Evolutionary conservation across 2,329 filamentous ascomycete species (phyloP), one percentile per base, ranked within the genome.

Genomic region (Exophiala xenobiotica): DNA sequence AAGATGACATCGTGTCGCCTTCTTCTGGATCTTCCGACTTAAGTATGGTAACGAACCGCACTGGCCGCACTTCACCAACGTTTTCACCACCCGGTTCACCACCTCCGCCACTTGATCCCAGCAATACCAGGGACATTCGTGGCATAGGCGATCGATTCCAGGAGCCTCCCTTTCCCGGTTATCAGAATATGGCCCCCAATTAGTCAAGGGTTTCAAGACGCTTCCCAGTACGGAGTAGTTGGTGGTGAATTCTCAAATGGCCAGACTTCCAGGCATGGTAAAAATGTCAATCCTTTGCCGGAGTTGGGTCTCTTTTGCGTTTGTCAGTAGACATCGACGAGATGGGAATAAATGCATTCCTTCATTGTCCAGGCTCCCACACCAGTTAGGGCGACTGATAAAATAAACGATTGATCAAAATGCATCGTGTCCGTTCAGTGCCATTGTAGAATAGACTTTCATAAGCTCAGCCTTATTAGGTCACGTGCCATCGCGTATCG

Each of bases 401-500:
- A 27, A 12, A 27, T 12, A 27, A 12, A 27, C 12, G 12, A 27
- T 27, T 27, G 26, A 27, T n/a, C n/a, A n/a, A n/a, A n/a, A n/a
- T n/a, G n/a, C n/a, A n/a, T n/a, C n/a, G n/a, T n/a, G n/a, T n/a
- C n/a, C n/a, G n/a, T n/a, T n/a, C n/a, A n/a, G n/a, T n/a, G n/a
- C n/a, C n/a, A n/a, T n/a, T n/a, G n/a, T n/a, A n/a, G n/a, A n/a
- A n/a, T n/a, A n/a, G n/a, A n/a, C n/a, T n/a, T n/a, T n/a, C n/a
- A 38, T 3, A n/a, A 38, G 18, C 16, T 22, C 37, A 39, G 37
- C 37, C 37, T 39, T 22, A 9, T 37, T 7, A n/a, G 11, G 22
- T 29, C 46, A 49, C 39, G 46, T 49, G 46, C 6, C 12, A 6
- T 43, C 46, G 46, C 46, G 47, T 35, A 29, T 11, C n/a, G 38